A percentile compares a stretch with the other conserved stretches of the same genome.
phyloP scores from a whole-genome alignment of 1,284 basidiomycete genomes.

The Trichosporon ovoides region DNA sequence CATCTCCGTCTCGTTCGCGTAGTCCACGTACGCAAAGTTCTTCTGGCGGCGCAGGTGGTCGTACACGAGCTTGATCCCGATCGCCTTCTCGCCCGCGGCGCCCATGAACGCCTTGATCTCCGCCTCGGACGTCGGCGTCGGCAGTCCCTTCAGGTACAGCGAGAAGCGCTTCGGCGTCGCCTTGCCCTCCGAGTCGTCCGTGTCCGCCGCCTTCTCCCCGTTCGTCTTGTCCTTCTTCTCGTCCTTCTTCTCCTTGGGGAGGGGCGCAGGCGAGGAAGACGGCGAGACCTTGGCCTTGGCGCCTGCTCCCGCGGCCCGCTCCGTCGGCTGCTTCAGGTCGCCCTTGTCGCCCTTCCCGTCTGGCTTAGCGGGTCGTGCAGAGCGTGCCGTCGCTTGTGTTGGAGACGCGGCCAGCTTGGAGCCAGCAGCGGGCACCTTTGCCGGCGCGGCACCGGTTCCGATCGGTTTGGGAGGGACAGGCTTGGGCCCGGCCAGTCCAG shows the following conservation, averaged over 20 bases:
- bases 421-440: not conserved
- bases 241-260: slow-evolving; percentile 51
- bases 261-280: not conserved
- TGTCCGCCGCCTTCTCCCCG: slow-evolving; percentile 19
- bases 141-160: slow-evolving; percentile 67
- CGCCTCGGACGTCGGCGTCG: slow-evolving; percentile 57
- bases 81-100: slow-evolving; percentile 32
- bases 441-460: not conserved
- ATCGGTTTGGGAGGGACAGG: slow-evolving; percentile 11
- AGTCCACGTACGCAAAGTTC: slow-evolving; percentile 70
- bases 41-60: slow-evolving; percentile 47
- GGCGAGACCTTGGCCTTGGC: slow-evolving; percentile 14
- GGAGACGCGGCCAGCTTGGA: not conserved
- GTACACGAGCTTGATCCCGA: slow-evolving; percentile 56
- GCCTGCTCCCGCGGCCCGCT: slow-evolving; percentile 1
- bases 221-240: slow-evolving; percentile 45
- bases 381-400: not conserved
- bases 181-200: slow-evolving; percentile 53
- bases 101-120: slow-evolving; percentile 71
- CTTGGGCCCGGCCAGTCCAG: slow-evolving; percentile 13
- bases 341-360: slow-evolving; percentile 14
- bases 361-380: not conserved
- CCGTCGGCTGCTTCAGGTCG: slow-evolving; percentile 1
- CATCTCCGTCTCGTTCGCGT: slow-evolving; percentile 76
- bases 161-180: slow-evolving; percentile 73